These are phyloP conservation scores for Arachis stenosperma DNA, from an alignment of 306 rosid species.

Conservation along the genomic window DNA sequence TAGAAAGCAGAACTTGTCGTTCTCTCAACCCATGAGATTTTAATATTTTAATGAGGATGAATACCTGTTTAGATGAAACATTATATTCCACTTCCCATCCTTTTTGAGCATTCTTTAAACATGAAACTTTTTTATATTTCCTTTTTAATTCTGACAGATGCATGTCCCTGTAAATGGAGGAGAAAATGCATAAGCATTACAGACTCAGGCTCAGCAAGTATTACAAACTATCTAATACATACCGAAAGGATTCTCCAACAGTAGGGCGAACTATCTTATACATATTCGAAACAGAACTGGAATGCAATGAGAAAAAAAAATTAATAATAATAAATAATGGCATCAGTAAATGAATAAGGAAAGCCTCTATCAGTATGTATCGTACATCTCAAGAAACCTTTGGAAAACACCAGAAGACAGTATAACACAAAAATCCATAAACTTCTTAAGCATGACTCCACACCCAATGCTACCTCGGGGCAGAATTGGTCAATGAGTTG, in stretches of 20 bases:
- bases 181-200: constrained; percentile 24
- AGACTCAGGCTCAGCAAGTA: constrained; percentile 25
- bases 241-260: constrained; percentile 95
- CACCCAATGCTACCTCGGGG: not conserved
- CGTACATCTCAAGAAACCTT: not conserved
- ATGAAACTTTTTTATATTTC: constrained; percentile 80
- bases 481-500: not conserved
- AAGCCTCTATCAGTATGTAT: not conserved
- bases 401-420: not conserved
- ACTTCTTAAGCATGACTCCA: not conserved
- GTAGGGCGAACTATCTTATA: constrained; percentile 96
- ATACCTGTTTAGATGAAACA: constrained; percentile 92
- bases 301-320: constrained; percentile 34
- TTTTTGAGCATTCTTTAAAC: constrained; percentile 76
- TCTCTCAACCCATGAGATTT: constrained; percentile 4
- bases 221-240: constrained; percentile 35
- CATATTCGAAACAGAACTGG: constrained; percentile 79
- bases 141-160: constrained; percentile 75
- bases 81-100: constrained; percentile 95
- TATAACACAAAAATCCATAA: not conserved
- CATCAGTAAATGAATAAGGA: constrained; percentile 12
- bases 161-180: constrained; percentile 77
- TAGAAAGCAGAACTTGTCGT: no score
- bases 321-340: no score
- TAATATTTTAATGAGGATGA: constrained; percentile 20